Percentiles rank a stretch among this genome's conserved stretches.
Conservation (phyloP, 1,139 yeast species). For the Diutina pseudorugosa region DNA sequence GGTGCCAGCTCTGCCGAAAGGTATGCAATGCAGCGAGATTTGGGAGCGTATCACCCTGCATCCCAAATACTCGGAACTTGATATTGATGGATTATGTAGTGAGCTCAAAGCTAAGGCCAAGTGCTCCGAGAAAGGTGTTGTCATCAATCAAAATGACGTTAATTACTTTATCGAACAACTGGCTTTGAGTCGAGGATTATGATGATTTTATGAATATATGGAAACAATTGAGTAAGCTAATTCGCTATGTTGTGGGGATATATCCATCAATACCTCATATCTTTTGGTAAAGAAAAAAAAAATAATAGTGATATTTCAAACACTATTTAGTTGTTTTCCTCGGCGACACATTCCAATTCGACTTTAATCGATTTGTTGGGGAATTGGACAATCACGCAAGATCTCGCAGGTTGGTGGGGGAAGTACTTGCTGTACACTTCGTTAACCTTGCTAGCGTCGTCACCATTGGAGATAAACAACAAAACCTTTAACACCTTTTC, state of each 20-base stretch:
- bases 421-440: constrained; percentile 3
- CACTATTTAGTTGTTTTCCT: neutral
- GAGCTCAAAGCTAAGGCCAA: constrained; percentile 91
- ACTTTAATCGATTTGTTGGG: constrained; percentile 28
- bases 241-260: no score
- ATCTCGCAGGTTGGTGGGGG: constrained; percentile 3
- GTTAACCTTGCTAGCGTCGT: neutral
- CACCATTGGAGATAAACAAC: constrained; percentile 1
- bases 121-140: constrained; percentile 87
- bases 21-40: constrained; percentile 70
- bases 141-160: constrained; percentile 69
- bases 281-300: no score
- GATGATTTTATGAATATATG: neutral
- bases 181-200: neutral
- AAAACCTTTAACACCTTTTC: constrained; percentile 3
- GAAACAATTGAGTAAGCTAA: neutral
- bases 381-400: constrained; percentile 11
- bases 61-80: constrained; percentile 86
- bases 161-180: constrained; percentile 40
- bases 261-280: no score
- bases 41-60: constrained; percentile 95
- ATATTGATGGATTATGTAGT: constrained; percentile 82
- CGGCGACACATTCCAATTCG: constrained; percentile 31
- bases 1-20: constrained; percentile 4
- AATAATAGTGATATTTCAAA: no score